These are phyloP conservation scores for Clathrospora elynae DNA, from an alignment of 2,329 filamentous ascomycete species.

Conservation along the genomic window DNA sequence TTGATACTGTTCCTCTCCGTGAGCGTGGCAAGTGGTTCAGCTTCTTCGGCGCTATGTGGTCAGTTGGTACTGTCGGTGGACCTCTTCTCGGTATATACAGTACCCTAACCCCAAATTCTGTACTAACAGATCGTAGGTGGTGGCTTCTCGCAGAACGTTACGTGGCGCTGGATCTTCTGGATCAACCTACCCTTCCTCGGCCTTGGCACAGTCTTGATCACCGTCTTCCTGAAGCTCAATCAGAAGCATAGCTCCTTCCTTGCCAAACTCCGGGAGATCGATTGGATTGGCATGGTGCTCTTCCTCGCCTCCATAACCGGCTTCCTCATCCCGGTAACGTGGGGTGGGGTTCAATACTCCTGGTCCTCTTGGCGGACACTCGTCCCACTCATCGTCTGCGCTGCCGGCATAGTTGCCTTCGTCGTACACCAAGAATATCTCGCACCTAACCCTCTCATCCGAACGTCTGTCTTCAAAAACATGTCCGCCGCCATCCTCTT, in stretches of 20 bases:
- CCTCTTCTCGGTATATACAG: slow-evolving; percentile 47
- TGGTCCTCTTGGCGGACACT: slow-evolving; percentile 68
- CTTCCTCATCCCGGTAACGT: slow-evolving; percentile 66
- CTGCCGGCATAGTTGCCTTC: slow-evolving; percentile 58
- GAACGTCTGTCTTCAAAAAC: slow-evolving; percentile 54
- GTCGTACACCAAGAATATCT: slow-evolving; percentile 60
- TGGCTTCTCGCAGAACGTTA: slow-evolving; percentile 58
- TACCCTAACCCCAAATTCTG: neutral
- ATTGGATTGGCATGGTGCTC: slow-evolving; percentile 66
- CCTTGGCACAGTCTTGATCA: slow-evolving; percentile 55
- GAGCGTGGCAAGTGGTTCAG: slow-evolving; percentile 52
- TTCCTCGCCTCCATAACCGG: slow-evolving; percentile 65
- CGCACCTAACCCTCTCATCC: slow-evolving; percentile 58
- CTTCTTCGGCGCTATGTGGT: slow-evolving; percentile 56
- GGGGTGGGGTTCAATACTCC: slow-evolving; percentile 68
- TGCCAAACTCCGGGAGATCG: slow-evolving; percentile 60
- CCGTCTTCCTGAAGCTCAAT: slow-evolving; percentile 61
- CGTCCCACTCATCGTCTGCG: slow-evolving; percentile 64
- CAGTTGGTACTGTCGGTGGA: slow-evolving; percentile 60
- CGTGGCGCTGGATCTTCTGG: slow-evolving; percentile 70
- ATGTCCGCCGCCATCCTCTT: slow-evolving; percentile 58
- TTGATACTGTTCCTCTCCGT: slow-evolving; percentile 53
- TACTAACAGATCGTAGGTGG: slow-evolving; percentile 47
- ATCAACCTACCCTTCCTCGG: slow-evolving; percentile 65
- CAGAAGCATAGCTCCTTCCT: slow-evolving; percentile 54